phyloP scores from a whole-genome alignment of 306 rosid genomes.

The Canavalia ensiformis region DNA sequence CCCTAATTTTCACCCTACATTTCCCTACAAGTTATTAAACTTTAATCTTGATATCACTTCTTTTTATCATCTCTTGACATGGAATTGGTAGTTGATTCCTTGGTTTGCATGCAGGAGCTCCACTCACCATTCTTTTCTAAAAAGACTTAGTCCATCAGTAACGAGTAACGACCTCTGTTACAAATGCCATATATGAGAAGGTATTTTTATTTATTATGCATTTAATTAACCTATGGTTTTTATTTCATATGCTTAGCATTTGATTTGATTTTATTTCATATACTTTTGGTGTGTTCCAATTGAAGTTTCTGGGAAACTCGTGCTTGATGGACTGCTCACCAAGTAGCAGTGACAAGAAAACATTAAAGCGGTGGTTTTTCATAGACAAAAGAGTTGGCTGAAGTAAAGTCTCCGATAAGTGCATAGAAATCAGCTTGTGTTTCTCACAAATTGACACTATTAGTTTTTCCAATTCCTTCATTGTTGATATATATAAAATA shows the following conservation, averaged over 20 bases:
- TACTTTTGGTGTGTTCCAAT: not conserved
- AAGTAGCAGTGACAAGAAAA: slow-evolving; percentile 75
- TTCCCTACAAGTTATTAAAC: not conserved
- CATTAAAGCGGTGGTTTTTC: slow-evolving; percentile 91
- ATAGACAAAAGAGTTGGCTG: slow-evolving; percentile 87
- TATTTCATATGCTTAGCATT: not conserved
- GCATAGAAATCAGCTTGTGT: too few relatives aligned
- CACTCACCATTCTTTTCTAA: not conserved
- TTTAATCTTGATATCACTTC: too few relatives aligned
- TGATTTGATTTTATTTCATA: not conserved
- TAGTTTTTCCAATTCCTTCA: too few relatives aligned
- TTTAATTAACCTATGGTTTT: not conserved
- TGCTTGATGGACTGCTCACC: slow-evolving; percentile 80
- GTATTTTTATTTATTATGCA: not conserved
- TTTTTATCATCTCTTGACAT: not conserved
- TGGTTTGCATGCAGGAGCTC: slow-evolving; percentile 12
- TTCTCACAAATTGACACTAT: too few relatives aligned
- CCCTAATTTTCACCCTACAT: not conserved
- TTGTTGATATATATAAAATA: too few relatives aligned
- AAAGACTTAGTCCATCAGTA: not conserved
- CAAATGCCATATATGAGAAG: slow-evolving; percentile 42
- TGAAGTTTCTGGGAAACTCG: slow-evolving; percentile 60
- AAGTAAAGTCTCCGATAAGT: not conserved
- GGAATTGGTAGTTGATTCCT: not conserved
- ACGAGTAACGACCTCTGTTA: too few relatives aligned